Conservation (phyloP, 164 flowering plant genomes). For the Paratinospora sagittata region DNA sequence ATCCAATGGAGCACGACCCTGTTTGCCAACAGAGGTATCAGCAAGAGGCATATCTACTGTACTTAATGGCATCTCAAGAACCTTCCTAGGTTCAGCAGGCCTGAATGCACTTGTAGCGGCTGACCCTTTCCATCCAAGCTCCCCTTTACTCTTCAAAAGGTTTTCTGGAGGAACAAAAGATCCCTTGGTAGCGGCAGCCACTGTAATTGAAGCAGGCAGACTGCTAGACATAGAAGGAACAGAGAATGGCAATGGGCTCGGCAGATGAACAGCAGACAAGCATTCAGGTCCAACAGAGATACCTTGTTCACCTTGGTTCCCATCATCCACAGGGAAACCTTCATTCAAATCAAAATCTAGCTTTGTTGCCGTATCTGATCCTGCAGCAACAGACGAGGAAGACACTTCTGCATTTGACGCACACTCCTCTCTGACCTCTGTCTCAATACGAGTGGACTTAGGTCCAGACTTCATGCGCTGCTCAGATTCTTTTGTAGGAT, state of each 20-base stretch:
- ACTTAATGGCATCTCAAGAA: slow-evolving; percentile 33
- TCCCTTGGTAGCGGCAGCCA: slow-evolving; percentile 88
- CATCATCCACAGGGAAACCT: slow-evolving; percentile 66
- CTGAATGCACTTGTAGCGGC: slow-evolving; percentile 98
- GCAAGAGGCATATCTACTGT: slow-evolving; percentile 23
- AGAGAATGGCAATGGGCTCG: slow-evolving; percentile 35
- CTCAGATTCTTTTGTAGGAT: slow-evolving; percentile 20
- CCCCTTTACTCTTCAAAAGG: slow-evolving; percentile 48
- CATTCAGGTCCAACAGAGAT: slow-evolving; percentile 17
- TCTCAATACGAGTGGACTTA: slow-evolving; percentile 22
- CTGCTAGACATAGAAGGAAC: slow-evolving; percentile 33
- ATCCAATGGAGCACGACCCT: slow-evolving; percentile 46
- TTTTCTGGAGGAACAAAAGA: slow-evolving; percentile 79
- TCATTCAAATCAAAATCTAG: slow-evolving; percentile 87
- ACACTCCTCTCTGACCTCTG: slow-evolving; percentile 36
- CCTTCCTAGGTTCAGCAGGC: slow-evolving; percentile 83
- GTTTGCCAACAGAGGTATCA: slow-evolving; percentile 30
- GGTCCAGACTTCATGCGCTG: slow-evolving; percentile 13
- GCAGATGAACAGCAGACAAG: slow-evolving; percentile 28
- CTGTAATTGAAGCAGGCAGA: slow-evolving; percentile 61
- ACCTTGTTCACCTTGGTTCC: slow-evolving; percentile 35
- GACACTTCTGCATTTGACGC: slow-evolving; percentile 35
- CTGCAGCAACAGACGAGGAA: slow-evolving; percentile 27
- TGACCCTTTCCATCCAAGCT: slow-evolving; percentile 92
- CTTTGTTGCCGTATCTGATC: slow-evolving; percentile 38